A percentile compares a stretch with the other conserved stretches of the same genome.
Conservation (phyloP, 1,284 basidiomycete species). For the Cutaneotrichosporon sp. region DNA sequence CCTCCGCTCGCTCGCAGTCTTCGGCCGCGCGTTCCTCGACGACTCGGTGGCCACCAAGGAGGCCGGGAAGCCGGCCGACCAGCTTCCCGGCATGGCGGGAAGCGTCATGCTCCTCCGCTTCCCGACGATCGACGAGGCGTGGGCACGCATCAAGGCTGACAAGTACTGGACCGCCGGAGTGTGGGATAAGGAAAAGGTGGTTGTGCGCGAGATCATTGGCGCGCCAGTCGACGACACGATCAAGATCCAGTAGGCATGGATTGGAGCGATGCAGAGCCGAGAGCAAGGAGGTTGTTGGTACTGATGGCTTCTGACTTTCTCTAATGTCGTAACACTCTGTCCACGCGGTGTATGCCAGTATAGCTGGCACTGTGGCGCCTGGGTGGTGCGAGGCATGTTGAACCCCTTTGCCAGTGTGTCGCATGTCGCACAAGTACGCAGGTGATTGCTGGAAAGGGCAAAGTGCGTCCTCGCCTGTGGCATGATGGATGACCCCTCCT, state of each 20-base stretch:
- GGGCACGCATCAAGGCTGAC: conserved; percentile 46
- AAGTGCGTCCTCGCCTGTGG: too few relatives aligned
- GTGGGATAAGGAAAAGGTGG: conserved; percentile 46
- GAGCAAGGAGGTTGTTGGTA: background rate
- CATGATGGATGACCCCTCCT: too few relatives aligned
- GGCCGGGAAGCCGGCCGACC: conserved; percentile 20
- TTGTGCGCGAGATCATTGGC: conserved; percentile 41
- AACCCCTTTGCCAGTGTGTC: too few relatives aligned
- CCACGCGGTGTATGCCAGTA: too few relatives aligned
- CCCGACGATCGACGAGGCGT: conserved; percentile 37
- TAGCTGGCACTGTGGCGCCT: background rate
- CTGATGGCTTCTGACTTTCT: too few relatives aligned
- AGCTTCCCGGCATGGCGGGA: conserved; percentile 40
- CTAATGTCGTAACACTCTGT: too few relatives aligned
- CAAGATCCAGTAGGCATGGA: conserved; percentile 24
- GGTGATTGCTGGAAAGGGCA: too few relatives aligned
- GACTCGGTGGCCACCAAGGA: conserved; percentile 20
- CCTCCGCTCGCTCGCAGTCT: conserved; percentile 18
- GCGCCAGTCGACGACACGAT: conserved; percentile 25
- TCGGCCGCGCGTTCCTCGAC: conserved; percentile 29
- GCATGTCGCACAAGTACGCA: too few relatives aligned
- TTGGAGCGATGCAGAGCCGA: background rate
- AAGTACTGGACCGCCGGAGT: conserved; percentile 50
- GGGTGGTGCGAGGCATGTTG: too few relatives aligned
- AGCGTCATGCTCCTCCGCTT: conserved; percentile 46